Percentiles rank a stretch among this genome's conserved stretches.
Evolutionary conservation across 805 yeast genomes (phyloP).

Genomic region (Danielozyma ontarioensis): DNA sequence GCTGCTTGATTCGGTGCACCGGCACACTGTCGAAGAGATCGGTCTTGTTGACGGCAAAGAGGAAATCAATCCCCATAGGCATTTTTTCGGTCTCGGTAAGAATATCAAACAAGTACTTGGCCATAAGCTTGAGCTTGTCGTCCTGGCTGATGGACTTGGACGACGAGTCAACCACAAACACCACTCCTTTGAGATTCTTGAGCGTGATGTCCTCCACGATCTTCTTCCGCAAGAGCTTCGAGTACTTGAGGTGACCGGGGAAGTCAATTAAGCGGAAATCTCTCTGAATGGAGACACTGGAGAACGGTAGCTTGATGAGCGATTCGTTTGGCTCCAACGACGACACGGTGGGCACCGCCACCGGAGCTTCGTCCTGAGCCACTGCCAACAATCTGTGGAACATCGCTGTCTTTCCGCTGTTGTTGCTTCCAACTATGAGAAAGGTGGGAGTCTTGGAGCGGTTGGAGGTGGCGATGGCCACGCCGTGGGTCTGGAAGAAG

Average conservation of each 20-base stretch:
- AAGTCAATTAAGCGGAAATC: conserved; percentile 58
- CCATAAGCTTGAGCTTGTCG: conserved; percentile 35
- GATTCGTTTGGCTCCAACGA: conserved; percentile 33
- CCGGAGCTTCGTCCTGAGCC: conserved; percentile 6
- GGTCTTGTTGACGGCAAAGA: conserved; percentile 78
- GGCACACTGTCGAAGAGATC: conserved; percentile 85
- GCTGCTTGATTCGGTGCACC: conserved; percentile 48
- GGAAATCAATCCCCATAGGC: conserved; percentile 66
- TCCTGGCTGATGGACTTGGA: conserved; percentile 46
- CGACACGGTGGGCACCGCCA: conserved; percentile 25
- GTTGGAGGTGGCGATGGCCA: conserved; percentile 4
- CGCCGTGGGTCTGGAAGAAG: conserved; percentile 3
- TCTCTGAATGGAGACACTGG: conserved; percentile 32
- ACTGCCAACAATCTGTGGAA: conserved; percentile 27
- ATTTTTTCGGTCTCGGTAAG: conserved; percentile 58
- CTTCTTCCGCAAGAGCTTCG: conserved; percentile 48
- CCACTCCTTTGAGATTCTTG: conserved; percentile 53
- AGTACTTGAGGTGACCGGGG: conserved; percentile 85
- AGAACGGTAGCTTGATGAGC: conserved; percentile 27
- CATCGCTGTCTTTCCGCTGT: conserved; percentile 63
- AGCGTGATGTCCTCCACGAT: conserved; percentile 36
- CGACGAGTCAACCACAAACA: conserved; percentile 73
- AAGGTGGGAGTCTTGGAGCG: conserved; percentile 53
- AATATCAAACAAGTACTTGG: conserved; percentile 54
- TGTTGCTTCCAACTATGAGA: conserved; percentile 59